Conservation (phyloP, 352 stramenopile genomes). For the Globisporangium heterothallicum region DNA sequence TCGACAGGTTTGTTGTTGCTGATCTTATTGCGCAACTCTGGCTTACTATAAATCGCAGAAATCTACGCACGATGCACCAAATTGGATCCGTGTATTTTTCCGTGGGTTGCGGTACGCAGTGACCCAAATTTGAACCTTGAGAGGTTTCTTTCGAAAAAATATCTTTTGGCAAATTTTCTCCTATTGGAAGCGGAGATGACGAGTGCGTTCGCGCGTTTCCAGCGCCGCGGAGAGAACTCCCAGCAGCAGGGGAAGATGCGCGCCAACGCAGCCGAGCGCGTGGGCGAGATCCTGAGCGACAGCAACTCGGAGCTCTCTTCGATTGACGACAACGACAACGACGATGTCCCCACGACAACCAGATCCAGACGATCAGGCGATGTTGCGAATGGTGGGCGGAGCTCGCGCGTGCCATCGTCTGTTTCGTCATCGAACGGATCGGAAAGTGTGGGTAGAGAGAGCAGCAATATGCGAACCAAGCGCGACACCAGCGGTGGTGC, state of each 20-base stretch:
- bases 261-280: slow-evolving; percentile 10
- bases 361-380: neutral
- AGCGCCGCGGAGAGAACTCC: slow-evolving; percentile 3
- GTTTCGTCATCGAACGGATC: neutral
- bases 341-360: neutral
- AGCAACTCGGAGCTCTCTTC: slow-evolving; percentile 45
- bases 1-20: no score
- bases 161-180: no score
- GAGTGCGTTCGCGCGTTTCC: slow-evolving; percentile 11
- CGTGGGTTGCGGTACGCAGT: no score
- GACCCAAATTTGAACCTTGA: no score
- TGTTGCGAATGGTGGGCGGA: slow-evolving; percentile 7
- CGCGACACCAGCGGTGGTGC: slow-evolving; percentile 6
- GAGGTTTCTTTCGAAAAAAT: no score
- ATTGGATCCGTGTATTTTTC: no score
- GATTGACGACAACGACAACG: slow-evolving; percentile 16
- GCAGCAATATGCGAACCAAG: neutral
- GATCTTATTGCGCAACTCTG: no score
- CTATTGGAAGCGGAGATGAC: slow-evolving; percentile 6
- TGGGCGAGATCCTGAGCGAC: slow-evolving; percentile 60
- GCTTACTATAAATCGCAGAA: no score
- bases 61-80: no score
- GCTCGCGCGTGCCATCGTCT: slow-evolving; percentile 7
- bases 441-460: neutral
- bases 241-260: neutral